Evolutionary conservation across 2,329 filamentous ascomycete species (phyloP).

Genomic region (Bimuria novae-zelandiae): DNA sequence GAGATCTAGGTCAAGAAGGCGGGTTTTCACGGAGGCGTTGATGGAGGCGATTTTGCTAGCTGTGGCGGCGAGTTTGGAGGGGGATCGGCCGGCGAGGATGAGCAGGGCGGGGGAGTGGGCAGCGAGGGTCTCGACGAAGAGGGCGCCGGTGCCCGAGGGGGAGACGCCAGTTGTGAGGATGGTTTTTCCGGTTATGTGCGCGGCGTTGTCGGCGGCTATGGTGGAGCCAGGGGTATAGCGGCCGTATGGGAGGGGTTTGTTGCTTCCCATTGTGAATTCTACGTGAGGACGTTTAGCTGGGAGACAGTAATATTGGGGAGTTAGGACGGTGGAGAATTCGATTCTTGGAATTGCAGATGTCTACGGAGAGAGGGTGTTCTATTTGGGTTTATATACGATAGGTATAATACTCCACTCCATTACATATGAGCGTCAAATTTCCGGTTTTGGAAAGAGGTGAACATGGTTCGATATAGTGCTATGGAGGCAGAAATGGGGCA

Average conservation of each 20-base stretch:
- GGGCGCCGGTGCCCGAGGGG: conserved; percentile 35
- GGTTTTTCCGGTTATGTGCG: conserved; percentile 51
- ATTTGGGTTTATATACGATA: too few relatives aligned
- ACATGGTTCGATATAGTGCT: too few relatives aligned
- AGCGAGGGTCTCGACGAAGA: conserved; percentile 34
- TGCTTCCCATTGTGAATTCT: background rate
- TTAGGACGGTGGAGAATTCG: too few relatives aligned
- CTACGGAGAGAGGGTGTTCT: too few relatives aligned
- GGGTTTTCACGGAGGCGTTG: conserved; percentile 42
- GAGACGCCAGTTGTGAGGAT: conserved; percentile 46
- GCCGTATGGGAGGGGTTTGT: conserved; percentile 25
- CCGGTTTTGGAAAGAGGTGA: too few relatives aligned
- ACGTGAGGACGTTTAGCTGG: background rate
- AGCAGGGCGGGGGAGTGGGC: conserved; percentile 33
- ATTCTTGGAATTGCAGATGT: too few relatives aligned
- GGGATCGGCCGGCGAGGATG: conserved; percentile 49
- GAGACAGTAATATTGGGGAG: too few relatives aligned
- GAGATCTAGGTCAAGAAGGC: conserved; percentile 12
- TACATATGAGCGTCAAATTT: too few relatives aligned
- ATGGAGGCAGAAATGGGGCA: too few relatives aligned
- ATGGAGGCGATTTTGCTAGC: conserved; percentile 41
- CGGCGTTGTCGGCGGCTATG: conserved; percentile 49
- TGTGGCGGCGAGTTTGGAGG: conserved; percentile 47
- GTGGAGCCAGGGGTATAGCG: conserved; percentile 25
- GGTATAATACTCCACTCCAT: too few relatives aligned